Base-by-base conservation (phyloP, 2,329 filamentous ascomycete species). In the Pseudopithomyces chartarum region DNA sequence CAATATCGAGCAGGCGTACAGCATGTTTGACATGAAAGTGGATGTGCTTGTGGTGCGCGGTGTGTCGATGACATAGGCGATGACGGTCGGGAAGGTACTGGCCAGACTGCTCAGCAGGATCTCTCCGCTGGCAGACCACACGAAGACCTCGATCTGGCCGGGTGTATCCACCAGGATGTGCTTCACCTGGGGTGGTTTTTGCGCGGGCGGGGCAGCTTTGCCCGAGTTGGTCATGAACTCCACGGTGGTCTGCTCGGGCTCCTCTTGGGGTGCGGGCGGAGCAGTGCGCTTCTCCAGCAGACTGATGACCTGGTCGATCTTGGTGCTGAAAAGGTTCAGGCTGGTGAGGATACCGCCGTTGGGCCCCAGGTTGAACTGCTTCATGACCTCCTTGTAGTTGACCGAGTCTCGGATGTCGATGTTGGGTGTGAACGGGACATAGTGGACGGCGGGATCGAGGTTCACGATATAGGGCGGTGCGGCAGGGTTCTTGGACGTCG, bases 301-400 rank as follows among this genome's bases (percentile, higher is more conserved):
- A 17, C 83, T 83, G 57, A 99, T 86, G 53, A 99, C 91, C 78
- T 99, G 95, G 70, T 99, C 96, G 60, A 99, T 92, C 77, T 99
- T 99, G 55, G 96, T 99, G 40, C 93, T 92, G 76, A 99, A 99
- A 23, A 99, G 85, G 75, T 99, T 99, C 47, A 99, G 81, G 11
- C 91, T 95, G 1, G 96, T 99, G 65, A 99, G 81, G 70, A 99
- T 99, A 45, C 93, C 96, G 51, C 95, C 95, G 80, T 99, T 99
- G 8, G 95, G 95, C 0, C 95, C 95, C 0, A 99, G 85, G 73
- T 97, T 97, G 78, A 97, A 98, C 79, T 98, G 93, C 79, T 94
- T 96, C 96, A 99, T 99, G 62, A 99, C 95, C 78, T 99, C 94
- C 76, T 97, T 95, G 82, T 99, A 99, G 84, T 99, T 97, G 76